Evolutionary conservation across 78 protist species (phyloP), one percentile per base, ranked within the genome.

Genomic region (Dictyostelium capitatum): DNA sequence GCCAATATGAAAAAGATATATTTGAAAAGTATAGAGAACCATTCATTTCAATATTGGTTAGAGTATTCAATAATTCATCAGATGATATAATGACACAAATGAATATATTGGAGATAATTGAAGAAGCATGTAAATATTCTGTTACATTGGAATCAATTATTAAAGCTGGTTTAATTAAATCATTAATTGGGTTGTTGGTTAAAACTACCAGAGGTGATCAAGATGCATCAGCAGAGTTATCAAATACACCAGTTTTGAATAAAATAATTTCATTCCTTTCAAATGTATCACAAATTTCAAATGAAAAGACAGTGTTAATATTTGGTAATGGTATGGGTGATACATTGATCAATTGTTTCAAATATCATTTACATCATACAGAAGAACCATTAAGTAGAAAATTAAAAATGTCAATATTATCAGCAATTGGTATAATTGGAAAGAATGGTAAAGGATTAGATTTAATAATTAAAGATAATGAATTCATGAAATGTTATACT

Each of bases 11-110:
- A 23, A 73, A 11, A 1, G 8, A 3, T 2, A 19, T 46, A 6
- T 73, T 79, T 25, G 41, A 75, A 75, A 75, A 75, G 14, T 75
- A 75, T 25, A 77, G 65, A 50, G 70, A 79, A 15, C 70, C 83
- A 28, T 56, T 79, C 53, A 12, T 54, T 4, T 54, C 12, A 3
- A 50, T 14, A 30, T 9, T 51, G 1, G 25, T 47, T 6, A 10
- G 43, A 17, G 59, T 50, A 37, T 56, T 79, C n/a, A 28, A 79
- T 15, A 32, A 79, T 19, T 20, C 83, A 0, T 6, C 4, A 7
- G 20, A 11, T 0, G 83, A 79, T 37, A 23, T 30, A 32, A 20
- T 79, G 14, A 54, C 59, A 10, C 73, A 79, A 32, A 54, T 79
- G 83, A 79, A 79, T 56, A 37, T 56, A 23, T 50, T 79, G 4